These are phyloP conservation scores for Aspergillus tubingensis DNA, from an alignment of 2,329 filamentous ascomycete genomes.

Conservation along the genomic window DNA sequence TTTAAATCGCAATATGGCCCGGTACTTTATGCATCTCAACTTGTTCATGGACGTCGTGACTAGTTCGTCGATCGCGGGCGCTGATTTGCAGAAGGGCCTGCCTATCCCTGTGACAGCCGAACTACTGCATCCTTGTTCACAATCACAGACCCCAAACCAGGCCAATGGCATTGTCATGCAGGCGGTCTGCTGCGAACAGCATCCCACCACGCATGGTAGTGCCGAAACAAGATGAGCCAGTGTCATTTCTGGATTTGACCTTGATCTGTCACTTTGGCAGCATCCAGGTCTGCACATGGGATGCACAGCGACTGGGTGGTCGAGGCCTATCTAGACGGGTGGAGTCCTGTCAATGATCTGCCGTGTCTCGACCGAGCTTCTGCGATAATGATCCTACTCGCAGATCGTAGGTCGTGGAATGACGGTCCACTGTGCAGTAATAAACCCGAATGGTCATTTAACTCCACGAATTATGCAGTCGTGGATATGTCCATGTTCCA, in stretches of 20 bases:
- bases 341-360: not conserved
- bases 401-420: not conserved
- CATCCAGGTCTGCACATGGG: not conserved
- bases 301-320: not conserved
- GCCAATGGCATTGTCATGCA: slow-evolving; percentile 9
- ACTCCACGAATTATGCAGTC: not conserved
- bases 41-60: not conserved
- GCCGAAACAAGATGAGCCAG: not conserved
- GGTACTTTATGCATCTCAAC: not conserved
- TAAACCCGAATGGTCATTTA: not conserved
- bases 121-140: slow-evolving; percentile 8
- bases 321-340: not conserved
- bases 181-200: slow-evolving; percentile 1
- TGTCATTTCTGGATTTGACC: not conserved
- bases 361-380: not conserved
- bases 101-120: not conserved
- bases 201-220: not conserved
- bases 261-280: not conserved
- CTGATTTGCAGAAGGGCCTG: not conserved
- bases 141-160: not conserved
- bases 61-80: not conserved
- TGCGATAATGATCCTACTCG: not conserved
- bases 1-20: not conserved
- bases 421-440: not conserved
- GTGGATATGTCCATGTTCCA: not conserved